Base-by-base conservation (phyloP, 306 rosid genomes). In the Cicer yamashitae region DNA sequence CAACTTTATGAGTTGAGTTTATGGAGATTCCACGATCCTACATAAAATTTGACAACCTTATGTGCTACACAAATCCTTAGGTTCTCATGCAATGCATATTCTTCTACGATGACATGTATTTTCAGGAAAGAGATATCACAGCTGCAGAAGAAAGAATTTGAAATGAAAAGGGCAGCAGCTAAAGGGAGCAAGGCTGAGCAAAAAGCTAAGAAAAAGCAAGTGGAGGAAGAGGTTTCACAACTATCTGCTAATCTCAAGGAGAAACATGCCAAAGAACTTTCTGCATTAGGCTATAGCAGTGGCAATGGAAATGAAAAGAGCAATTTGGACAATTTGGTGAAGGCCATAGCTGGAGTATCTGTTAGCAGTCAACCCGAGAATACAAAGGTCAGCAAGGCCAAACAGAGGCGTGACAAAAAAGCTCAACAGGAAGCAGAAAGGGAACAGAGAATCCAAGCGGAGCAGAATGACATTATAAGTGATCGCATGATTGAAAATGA, bases 141-240 rank as follows among this genome's bases (percentile, higher is more conserved):
- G 58, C 80, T 94, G 80, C 97, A 89, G 89, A 90, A 88, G 79
- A 92, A 87, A 77, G 98, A 96, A 90, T 73, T 77, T 53, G 96
- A 82, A 78, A 82, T 89, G 88, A 92, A 92, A 70, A 94, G 88
- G 83, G 84, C 86, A 10, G 96, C 99, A 9, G 99, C 97, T 40
- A 89, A 82, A 82, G 97, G 97, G 46, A 92, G 98, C 97, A 96
- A 92, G 82, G 98, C 99, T 57, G 96, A 90, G 81, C 98, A 92
- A 86, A 92, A 89, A 82, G 71, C 89, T 44, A 96, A 92, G 89
- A 96, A 96, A 78, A 96, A 88, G 80, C 96, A 92, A 77, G 98
- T 96, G 83, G 99, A 96, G 89, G 98, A 92, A 80, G 92, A 90
- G 78, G 80, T 96, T 71, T 76, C 98, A 83, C 89, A 76, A 76